Evolutionary conservation across 257 asterid genomes (phyloP), one percentile per base, ranked within the genome.

Genomic region (Knoxia roxburghii): DNA sequence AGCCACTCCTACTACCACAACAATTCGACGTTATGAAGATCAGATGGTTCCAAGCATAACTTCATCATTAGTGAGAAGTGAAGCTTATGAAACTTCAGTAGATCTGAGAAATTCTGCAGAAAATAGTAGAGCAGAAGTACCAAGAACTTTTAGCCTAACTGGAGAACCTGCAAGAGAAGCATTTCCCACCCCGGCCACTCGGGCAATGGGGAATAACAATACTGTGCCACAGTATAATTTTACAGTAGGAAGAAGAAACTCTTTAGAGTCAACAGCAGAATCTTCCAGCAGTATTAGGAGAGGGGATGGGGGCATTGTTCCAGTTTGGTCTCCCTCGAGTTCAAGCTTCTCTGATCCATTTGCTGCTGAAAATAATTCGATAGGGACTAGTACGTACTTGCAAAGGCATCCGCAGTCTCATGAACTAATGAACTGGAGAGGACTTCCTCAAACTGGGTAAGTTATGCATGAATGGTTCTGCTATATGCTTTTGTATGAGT

Each of bases 41-140:
- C 98, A 92, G 78, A 90, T 90, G 97, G 97, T 93, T 32, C 99
- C 99, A 7, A 93, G 90, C 83, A 85, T 93, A 69, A 88, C 99
- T 15, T 77, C 90, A 46, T 85, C 95, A 15, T 75, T 80, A 12
- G 56, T 87, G 59, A 81, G 92, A 69, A 80, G 71, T 37, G 95
- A 81, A 55, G 96, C 84, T 24, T 95, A 85, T 70, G 88, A 84
- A 60, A 81, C 83, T 6, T 88, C 97, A 0, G 58, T 68, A 18
- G 84, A 81, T 39, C 68, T 80, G 27, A 72, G 95, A 70, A 77
- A 68, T 51, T 41, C 83, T 6, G 82, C 70, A 9, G 88, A 81
- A 54, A 78, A 63, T 23, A 77, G 75, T 70, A 80, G 97, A 82
- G 96, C 82, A 18, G 95, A 86, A 81, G 97, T 89, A n/a, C 96